Base-by-base conservation (phyloP, 805 yeast species). In the Cyberlindnera sargentensis region DNA sequence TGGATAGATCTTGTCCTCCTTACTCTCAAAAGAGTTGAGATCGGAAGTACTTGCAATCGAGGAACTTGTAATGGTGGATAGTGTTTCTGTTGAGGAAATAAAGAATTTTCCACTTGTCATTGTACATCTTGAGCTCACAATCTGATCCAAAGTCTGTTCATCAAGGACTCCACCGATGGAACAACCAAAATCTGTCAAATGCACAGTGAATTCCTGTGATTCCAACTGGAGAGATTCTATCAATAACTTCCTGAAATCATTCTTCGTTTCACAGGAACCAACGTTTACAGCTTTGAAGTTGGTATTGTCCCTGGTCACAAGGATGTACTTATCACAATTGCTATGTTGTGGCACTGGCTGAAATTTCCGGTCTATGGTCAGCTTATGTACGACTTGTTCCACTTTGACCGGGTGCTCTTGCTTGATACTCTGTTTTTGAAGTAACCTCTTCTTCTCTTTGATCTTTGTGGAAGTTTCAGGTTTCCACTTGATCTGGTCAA, bases 171-270 rank as follows among this genome's bases (percentile, higher is more conserved):
- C 73, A 28, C 89, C 91, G 28, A 73, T 71, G 11, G 70, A 69
- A 39, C 79, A 67, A 23, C 79, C 78, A 58, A 80, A 77, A 41
- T 87, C 95, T 0, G 95, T 83, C 47, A 87, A 60, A 49, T 81
- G 83, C 35, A 78, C 67, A 0, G 70, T 58, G 30, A 62, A 42
- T 9, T 58, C 58, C 6, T 52, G 43, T 8, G 56, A 49, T 20
- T 49, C 50, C 3, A 62, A 55, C 4, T 53, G 51, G 15, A 80
- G 52, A 2, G 64, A 59, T 1, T 64, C 57, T 0, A 71, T 57
- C 15, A 80, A 48, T 8, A 56, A 52, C 2, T 56, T 58, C 47
- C 75, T 80, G 29, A 76, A 64, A 2, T 62, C 65, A 0, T 56
- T 62, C 2, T 66, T 53, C 9, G 62, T 54, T 1, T 51, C 48